phyloP scores from a whole-genome alignment of 1,284 basidiomycete genomes.

The Cystobasidiaceae sp. region DNA sequence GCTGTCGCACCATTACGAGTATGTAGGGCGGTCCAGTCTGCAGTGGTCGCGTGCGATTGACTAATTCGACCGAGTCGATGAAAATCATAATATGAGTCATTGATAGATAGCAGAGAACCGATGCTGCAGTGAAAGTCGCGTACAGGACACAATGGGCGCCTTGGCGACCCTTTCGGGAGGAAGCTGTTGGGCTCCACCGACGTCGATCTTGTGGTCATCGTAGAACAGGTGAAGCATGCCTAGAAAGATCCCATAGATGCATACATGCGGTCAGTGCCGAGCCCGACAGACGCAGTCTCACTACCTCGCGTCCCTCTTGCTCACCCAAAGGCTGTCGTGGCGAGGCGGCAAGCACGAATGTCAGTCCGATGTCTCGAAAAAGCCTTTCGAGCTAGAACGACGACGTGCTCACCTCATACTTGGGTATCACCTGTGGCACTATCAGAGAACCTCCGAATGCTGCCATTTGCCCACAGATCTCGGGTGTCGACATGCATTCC shows the following conservation, averaged over 20 bases:
- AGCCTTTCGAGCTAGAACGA: too few relatives aligned
- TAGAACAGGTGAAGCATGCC: constrained; percentile 25
- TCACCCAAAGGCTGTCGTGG: too few relatives aligned
- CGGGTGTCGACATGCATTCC: constrained; percentile 9
- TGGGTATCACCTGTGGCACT: constrained; percentile 19
- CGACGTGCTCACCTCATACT: not conserved
- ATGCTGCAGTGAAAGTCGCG: not conserved
- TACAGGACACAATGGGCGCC: constrained; percentile 20
- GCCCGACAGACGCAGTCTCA: too few relatives aligned
- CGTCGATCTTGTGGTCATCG: constrained; percentile 24
- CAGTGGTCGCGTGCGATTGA: constrained; percentile 8
- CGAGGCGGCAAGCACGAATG: too few relatives aligned
- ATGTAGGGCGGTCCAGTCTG: constrained; percentile 16
- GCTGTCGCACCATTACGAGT: not conserved
- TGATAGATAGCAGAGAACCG: too few relatives aligned
- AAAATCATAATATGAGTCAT: too few relatives aligned
- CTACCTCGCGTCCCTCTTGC: too few relatives aligned
- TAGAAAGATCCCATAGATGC: too few relatives aligned
- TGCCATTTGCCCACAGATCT: constrained; percentile 17
- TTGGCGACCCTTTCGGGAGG: constrained; percentile 16
- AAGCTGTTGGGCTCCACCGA: constrained; percentile 24
- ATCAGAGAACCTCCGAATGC: constrained; percentile 11
- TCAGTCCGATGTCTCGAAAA: too few relatives aligned
- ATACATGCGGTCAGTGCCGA: too few relatives aligned
- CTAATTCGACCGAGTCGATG: too few relatives aligned